Base-by-base conservation (phyloP, 2,329 filamentous ascomycete genomes). In the Diaporthe batatas region DNA sequence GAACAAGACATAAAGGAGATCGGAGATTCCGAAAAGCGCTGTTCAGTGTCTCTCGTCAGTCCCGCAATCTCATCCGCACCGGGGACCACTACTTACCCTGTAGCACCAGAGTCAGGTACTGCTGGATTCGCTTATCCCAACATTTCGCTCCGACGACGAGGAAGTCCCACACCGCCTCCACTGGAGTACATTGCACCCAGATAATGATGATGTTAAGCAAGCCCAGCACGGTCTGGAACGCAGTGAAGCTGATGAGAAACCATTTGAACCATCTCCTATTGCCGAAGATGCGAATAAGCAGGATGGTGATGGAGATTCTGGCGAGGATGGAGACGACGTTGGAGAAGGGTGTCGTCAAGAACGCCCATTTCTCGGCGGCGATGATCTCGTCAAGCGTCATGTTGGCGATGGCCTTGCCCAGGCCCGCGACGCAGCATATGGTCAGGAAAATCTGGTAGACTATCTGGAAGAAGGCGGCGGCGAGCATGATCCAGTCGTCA, bases 361-460 rank as follows among this genome's bases (percentile, higher is more conserved):
- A 51, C 49, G 49, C 49, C 49, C 49, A 51, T 51, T 51, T 51
- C 49, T 51, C 4, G 49, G 49, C 49, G 49, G 49, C 49, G 49
- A 51, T 51, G 49, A 51, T 51, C 49, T 51, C n/a, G 49, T 51
- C 49, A 51, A 51, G 49, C 21, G 21, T 51, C 49, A 51, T 51
- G 49, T 51, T 51, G 49, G 49, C 49, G 49, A 51, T 51, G 21
- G 49, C 49, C 49, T 51, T 51, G 49, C 49, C 49, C 49, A 51
- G 49, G 49, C 49, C 49, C 49, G 49, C 21, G 49, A 51, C 49
- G 21, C 21, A 51, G 49, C 49, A 51, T 51, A 51, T 51, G 49
- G 49, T 51, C 49, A 51, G 49, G 49, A 51, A 51, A n/a, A 53
- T 53, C 23, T 53, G 49, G 49, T 53, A 53, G 49, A 29, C 49